phyloP scores from a whole-genome alignment of 805 yeast species.

The Pichia kluyveri region DNA sequence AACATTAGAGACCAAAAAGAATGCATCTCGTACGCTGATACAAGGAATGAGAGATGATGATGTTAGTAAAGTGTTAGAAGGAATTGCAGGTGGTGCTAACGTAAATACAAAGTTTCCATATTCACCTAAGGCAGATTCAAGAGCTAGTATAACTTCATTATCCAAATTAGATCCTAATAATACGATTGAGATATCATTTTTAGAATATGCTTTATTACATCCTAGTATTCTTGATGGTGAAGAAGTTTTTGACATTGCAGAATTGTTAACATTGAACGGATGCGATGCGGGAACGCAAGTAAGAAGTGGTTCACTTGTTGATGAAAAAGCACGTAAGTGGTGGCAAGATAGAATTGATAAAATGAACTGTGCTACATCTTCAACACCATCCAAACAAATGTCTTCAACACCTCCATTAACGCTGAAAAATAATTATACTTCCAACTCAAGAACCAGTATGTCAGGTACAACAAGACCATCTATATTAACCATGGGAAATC shows the following conservation, averaged over 20 bases:
- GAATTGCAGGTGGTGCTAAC: conserved; percentile 41
- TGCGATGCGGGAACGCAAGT: conserved; percentile 33
- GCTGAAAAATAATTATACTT: not conserved
- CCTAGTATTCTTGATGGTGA: conserved; percentile 12
- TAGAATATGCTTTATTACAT: conserved; percentile 46
- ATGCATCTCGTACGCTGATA: conserved; percentile 28
- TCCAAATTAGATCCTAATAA: conserved; percentile 5
- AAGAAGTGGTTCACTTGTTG: not conserved
- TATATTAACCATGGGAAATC: not conserved
- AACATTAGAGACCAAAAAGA: conserved; percentile 11
- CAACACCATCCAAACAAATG: not conserved
- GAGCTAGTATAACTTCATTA: not conserved
- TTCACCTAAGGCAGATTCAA: not conserved
- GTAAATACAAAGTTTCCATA: conserved; percentile 31
- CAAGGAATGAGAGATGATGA: conserved; percentile 45
- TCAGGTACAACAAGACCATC: not conserved
- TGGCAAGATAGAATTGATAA: conserved; percentile 40
- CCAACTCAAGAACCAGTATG: not conserved
- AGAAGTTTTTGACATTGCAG: conserved; percentile 41
- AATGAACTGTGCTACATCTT: conserved; percentile 13
- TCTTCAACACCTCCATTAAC: not conserved
- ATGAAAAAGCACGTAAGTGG: conserved; percentile 37
- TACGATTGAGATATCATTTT: conserved; percentile 22
- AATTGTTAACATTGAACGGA: conserved; percentile 50
- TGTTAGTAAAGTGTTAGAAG: conserved; percentile 32